Evolutionary conservation across 1,284 basidiomycete genomes (phyloP), one percentile per base, ranked within the genome.

Genomic region (Cutaneotrichosporon sp.): DNA sequence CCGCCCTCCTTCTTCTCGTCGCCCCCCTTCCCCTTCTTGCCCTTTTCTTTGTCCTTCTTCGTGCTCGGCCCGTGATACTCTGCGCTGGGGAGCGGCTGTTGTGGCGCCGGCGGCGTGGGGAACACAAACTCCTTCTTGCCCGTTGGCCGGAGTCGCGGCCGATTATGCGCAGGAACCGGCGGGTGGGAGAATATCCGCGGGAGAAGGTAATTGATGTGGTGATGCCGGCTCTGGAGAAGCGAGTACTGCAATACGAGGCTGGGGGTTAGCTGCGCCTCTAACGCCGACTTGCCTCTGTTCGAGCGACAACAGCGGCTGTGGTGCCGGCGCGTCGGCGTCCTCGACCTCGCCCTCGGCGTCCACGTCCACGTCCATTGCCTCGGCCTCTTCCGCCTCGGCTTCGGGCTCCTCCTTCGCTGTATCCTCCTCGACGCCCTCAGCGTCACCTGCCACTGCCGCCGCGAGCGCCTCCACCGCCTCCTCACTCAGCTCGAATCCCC

Each of bases 111-210:
- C 2, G 68, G 68, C 0, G 70, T 72, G 0, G 70, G 71, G 49
- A 65, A 73, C 4, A 64, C 39, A 38, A 73, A 70, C 10, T 62
- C 60, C 5, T 61, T 61, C 45, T 61, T 63, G 0, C 65, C 65
- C 0, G 62, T 60, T 4, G 59, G 63, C 30, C 66, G 58, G 8
- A 64, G 57, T 20, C 71, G 59, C 18, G 68, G 71, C 45, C 60
- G 61, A 41, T 50, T 62, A 54, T 72, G 60, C 1, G 68, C 67
- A 8, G 71, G 67, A 3, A 72, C 63, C 4, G 66, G 61, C 3
- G 69, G 70, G 51, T 73, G 72, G 1, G 66, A 62, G 60, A 73
- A 73, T 22, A 69, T 61, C 41, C 64, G 67, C 2, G 72, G 72
- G 10, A 73, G 56, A n/a, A 73, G 66, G 20, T 67, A 60, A 15